Conservation (phyloP, 2,329 filamentous ascomycete species). For the Fusarium sarcochroum region DNA sequence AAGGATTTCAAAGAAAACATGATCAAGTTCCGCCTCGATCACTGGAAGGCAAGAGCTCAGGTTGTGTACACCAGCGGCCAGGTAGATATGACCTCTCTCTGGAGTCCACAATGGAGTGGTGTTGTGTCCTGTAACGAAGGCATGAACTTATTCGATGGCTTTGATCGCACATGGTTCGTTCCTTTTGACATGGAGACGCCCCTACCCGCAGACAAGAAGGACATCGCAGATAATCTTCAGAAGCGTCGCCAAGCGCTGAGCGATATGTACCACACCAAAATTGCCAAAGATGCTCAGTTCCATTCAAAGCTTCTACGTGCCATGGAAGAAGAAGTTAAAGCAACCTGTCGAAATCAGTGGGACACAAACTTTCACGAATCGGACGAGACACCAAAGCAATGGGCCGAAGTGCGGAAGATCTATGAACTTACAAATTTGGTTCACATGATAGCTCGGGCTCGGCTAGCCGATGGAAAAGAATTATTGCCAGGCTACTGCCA, state of each 20-base stretch:
- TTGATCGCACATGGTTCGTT: conserved; percentile 44
- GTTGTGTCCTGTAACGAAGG: conserved; percentile 11
- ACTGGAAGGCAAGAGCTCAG: conserved; percentile 38
- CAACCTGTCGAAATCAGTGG: conserved; percentile 38
- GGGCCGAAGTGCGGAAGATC: conserved; percentile 21
- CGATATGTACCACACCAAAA: neutral
- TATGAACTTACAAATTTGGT: conserved; percentile 15
- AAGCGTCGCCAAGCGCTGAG: conserved; percentile 18
- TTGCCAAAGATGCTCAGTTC: neutral
- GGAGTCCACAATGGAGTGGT: conserved; percentile 35
- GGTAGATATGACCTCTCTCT: conserved; percentile 40
- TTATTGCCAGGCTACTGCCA: conserved; percentile 39
- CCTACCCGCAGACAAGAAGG: conserved; percentile 24
- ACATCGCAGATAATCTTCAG: conserved; percentile 20
- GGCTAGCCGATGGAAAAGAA: conserved; percentile 32
- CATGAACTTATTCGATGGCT: conserved; percentile 43
- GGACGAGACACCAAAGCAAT: conserved; percentile 16
- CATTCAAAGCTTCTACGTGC: neutral
- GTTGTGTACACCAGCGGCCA: conserved; percentile 34
- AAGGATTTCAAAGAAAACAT: conserved; percentile 40
- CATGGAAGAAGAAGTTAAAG: conserved; percentile 34
- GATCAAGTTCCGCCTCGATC: conserved; percentile 35
- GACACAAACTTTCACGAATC: conserved; percentile 18
- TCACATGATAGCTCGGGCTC: conserved; percentile 39
- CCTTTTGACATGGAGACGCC: conserved; percentile 31